Evolutionary conservation across 1,284 basidiomycete genomes (phyloP).

Genomic region (Somion occarium): DNA sequence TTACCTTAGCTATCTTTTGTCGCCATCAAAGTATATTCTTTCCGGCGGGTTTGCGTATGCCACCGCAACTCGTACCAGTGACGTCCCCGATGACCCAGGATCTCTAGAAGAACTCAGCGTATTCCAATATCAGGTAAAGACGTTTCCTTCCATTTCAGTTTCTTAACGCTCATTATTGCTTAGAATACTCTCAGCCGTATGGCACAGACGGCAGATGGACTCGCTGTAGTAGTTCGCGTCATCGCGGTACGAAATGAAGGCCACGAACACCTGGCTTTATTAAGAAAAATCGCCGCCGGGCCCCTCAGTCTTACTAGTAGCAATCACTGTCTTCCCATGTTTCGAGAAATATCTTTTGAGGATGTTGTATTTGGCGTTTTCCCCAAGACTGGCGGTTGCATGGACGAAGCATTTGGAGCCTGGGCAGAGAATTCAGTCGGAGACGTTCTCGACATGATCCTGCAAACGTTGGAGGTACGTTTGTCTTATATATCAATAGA

Average conservation of each 20-base stretch:
- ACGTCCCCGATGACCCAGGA: no score
- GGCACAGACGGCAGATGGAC: not conserved
- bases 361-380: not conserved
- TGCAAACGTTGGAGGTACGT: not conserved
- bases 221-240: not conserved
- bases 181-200: not conserved
- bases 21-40: not conserved
- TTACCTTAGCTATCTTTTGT: not conserved
- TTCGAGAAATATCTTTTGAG: constrained; percentile 20
- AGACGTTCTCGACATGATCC: constrained; percentile 24
- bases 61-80: not conserved
- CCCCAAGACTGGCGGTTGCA: not conserved
- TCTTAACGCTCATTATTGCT: not conserved
- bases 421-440: constrained; percentile 26
- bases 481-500: not conserved
- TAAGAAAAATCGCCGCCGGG: constrained; percentile 1
- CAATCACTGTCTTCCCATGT: constrained; percentile 16
- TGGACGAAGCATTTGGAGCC: constrained; percentile 10
- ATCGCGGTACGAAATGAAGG: not conserved
- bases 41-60: not conserved
- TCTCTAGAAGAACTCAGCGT: no score
- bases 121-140: not conserved
- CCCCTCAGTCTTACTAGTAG: not conserved
- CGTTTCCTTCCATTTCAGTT: not conserved
- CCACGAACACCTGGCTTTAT: constrained; percentile 1